Conservation (phyloP, 345 rosid species). For the Kernera saxatilis region DNA sequence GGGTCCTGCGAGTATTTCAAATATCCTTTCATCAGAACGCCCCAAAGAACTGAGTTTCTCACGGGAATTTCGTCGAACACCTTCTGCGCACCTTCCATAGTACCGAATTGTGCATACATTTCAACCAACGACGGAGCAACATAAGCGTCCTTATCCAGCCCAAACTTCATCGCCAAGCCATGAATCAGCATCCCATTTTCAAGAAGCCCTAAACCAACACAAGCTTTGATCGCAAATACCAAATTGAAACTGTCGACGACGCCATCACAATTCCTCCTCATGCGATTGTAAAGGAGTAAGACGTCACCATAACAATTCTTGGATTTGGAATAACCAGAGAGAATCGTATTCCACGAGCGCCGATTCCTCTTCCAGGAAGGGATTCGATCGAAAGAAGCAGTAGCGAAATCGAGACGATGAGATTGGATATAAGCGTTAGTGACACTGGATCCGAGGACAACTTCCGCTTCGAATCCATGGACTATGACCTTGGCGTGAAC, state of each 20-base stretch:
- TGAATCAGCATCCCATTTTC: constrained; percentile 33
- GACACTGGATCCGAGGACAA: constrained; percentile 32
- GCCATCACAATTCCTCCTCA: constrained; percentile 32
- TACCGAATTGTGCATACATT: constrained; percentile 36
- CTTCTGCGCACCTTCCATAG: constrained; percentile 34
- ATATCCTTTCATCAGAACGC: constrained; percentile 50
- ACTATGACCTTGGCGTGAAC: constrained; percentile 28
- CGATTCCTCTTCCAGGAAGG: constrained; percentile 16
- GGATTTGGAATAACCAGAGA: constrained; percentile 36
- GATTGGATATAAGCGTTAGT: constrained; percentile 33
- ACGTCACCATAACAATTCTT: constrained; percentile 14
- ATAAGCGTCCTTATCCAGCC: constrained; percentile 36
- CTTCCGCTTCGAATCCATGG: constrained; percentile 25
- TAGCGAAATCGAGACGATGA: constrained; percentile 31
- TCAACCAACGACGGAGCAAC: constrained; percentile 43
- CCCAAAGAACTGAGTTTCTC: constrained; percentile 51
- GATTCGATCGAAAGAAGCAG: constrained; percentile 29
- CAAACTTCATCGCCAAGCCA: constrained; percentile 32
- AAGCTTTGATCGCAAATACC: constrained; percentile 45
- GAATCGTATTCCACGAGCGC: constrained; percentile 37
- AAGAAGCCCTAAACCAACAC: constrained; percentile 16
- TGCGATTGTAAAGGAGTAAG: constrained; percentile 26
- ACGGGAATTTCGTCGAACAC: constrained; percentile 52
- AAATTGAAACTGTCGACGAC: constrained; percentile 46
- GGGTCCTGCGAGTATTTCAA: constrained; percentile 31